phyloP scores from a whole-genome alignment of 345 rosid genomes.

The Syzygium aqueum region DNA sequence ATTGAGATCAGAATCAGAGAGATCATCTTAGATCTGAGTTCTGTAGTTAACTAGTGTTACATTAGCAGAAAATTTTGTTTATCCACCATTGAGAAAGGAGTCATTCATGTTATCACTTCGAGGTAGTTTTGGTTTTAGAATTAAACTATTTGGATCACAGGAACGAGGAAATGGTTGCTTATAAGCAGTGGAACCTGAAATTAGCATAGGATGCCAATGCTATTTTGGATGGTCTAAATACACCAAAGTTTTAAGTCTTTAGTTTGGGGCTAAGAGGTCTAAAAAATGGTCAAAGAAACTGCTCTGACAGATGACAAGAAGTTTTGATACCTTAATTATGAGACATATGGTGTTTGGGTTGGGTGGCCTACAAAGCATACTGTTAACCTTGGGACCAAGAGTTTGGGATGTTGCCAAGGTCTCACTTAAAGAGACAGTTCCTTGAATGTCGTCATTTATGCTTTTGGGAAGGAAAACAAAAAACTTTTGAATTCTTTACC shows the following conservation, averaged over 20 bases:
- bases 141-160: neutral
- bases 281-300: neutral
- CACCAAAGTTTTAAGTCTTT: neutral
- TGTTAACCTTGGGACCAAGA: neutral
- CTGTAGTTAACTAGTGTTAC: neutral
- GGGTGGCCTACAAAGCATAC: neutral
- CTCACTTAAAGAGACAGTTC: neutral
- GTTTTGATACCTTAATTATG: neutral
- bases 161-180: neutral
- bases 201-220: neutral
- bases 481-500: neutral
- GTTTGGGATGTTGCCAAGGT: neutral
- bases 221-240: neutral
- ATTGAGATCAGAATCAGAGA: neutral
- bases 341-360: neutral
- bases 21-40: neutral
- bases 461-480: neutral
- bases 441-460: neutral
- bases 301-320: neutral
- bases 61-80: neutral
- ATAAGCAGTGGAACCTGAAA: neutral
- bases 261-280: neutral
- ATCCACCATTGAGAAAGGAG: neutral
- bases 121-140: neutral
- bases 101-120: neutral